Evolutionary conservation across 371 early-diverging fungal genomes (phyloP), one percentile per base, ranked within the genome.

Genomic region (Lichtheimia ornata): DNA sequence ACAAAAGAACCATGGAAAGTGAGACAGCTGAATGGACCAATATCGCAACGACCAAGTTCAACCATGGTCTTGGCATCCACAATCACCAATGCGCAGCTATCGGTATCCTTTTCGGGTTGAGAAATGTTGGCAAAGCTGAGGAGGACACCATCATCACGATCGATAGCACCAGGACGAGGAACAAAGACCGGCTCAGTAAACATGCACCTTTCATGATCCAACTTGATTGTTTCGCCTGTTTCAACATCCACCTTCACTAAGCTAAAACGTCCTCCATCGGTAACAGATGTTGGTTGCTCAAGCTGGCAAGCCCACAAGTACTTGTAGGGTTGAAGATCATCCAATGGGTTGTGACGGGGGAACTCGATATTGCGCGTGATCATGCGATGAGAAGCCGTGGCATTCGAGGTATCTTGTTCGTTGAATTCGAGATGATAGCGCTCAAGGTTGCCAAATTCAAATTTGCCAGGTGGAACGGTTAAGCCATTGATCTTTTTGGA

Each of bases 161-260:
- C 66, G 0, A 35, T 62, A 2, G 61, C 76, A 17, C 20, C 52
- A 2, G 88, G 86, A 0, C 70, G 63, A 2, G 81, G 77, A 6
- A 87, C 83, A 74, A 88, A 87, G 15, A 89, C 79, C 0, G 89
- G 88, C 44, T 88, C 87, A 17, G 84, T 79, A 17, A 82, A 86
- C 11, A 70, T 68, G 42, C 73, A 82, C 0, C 82, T 80, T 13
- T 71, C 71, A 43, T 72, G 47, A 41, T 35, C 6, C 57, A 58
- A 41, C 18, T 62, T 52, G 28, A 35, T 63, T 30, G 12, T 53
- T 59, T 22, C 55, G 2, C 61, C 65, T 18, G 54, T 67, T 7
- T 71, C 54, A 14, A 76, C 20, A 54, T 81, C 75, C 4, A 85
- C 64, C 55, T 84, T 84, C 61, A 83, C 67, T n/a, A 85, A 56